Percentiles rank a stretch among this genome's conserved stretches.
Evolutionary conservation across 2,329 filamentous ascomycete species (phyloP).

Genomic region (Xylariaceae sp.): DNA sequence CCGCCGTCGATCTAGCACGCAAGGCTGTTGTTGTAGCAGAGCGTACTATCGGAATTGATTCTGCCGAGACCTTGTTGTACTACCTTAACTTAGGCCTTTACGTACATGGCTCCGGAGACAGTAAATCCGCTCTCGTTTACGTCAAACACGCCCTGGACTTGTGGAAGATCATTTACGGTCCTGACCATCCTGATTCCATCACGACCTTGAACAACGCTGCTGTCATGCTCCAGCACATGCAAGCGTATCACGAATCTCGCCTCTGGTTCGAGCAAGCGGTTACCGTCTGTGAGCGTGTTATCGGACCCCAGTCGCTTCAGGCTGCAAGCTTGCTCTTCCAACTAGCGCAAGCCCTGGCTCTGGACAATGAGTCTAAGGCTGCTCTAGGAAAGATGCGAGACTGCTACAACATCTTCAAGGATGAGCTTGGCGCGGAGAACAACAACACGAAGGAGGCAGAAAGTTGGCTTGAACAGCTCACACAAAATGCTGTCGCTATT

Average conservation of each 20-base stretch:
- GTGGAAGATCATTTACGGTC: slow-evolving; percentile 95
- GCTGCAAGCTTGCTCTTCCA: slow-evolving; percentile 95
- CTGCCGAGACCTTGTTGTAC: slow-evolving; percentile 86
- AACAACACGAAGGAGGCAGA: slow-evolving; percentile 98
- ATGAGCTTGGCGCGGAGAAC: slow-evolving; percentile 80
- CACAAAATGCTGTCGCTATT: slow-evolving; percentile 89
- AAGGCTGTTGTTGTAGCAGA: slow-evolving; percentile 97
- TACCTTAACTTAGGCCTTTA: slow-evolving; percentile 96
- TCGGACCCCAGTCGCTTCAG: slow-evolving; percentile 85
- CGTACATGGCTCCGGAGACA: slow-evolving; percentile 88
- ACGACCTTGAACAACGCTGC: slow-evolving; percentile 98
- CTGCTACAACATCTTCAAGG: slow-evolving; percentile 92
- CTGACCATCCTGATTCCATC: slow-evolving; percentile 92
- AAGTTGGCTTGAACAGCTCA: slow-evolving; percentile 93
- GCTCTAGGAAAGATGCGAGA: slow-evolving; percentile 93
- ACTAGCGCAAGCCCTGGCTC: slow-evolving; percentile 86
- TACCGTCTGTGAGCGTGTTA: slow-evolving; percentile 81
- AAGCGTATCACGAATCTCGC: slow-evolving; percentile 90
- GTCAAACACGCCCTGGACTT: slow-evolving; percentile 89
- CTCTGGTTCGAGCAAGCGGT: slow-evolving; percentile 96
- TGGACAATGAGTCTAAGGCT: slow-evolving; percentile 92
- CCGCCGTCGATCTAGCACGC: slow-evolving; percentile 88
- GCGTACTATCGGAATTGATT: slow-evolving; percentile 88
- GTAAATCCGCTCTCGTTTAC: slow-evolving; percentile 79
- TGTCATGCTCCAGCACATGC: slow-evolving; percentile 95